Evolutionary conservation across 176 grass and related monocot genomes (phyloP).

Genomic region (Oryza meyeriana): DNA sequence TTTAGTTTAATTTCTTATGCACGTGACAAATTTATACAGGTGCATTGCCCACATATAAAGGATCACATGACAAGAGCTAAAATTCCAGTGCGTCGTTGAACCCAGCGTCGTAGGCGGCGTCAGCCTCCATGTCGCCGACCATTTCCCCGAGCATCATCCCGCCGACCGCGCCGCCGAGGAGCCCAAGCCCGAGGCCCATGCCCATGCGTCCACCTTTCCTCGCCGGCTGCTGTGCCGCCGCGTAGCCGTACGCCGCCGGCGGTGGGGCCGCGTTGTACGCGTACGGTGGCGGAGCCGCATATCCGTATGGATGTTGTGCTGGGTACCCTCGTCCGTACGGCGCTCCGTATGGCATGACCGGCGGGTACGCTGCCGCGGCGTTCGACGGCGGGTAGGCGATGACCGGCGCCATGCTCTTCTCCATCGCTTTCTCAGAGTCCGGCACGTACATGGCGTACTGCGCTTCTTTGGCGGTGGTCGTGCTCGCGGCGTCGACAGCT

Average conservation of each 20-base stretch:
- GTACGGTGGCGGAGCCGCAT: slow-evolving; percentile 18
- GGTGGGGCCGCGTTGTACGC: slow-evolving; percentile 24
- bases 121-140: slow-evolving; percentile 12
- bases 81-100: slow-evolving; percentile 32
- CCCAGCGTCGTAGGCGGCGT: slow-evolving; percentile 26
- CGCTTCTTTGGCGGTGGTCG: background rate
- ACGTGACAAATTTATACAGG: slow-evolving; percentile 21
- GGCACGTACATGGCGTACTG: slow-evolving; percentile 11
- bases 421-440: background rate
- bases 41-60: background rate
- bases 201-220: slow-evolving; percentile 18
- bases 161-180: slow-evolving; percentile 33
- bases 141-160: slow-evolving; percentile 40
- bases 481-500: background rate
- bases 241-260: slow-evolving; percentile 41
- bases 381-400: slow-evolving; percentile 27
- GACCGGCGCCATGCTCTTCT: background rate
- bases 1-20: background rate
- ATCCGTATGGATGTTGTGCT: slow-evolving; percentile 15
- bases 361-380: background rate
- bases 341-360: slow-evolving; percentile 15
- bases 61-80: slow-evolving; percentile 1
- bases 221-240: background rate
- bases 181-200: slow-evolving; percentile 32
- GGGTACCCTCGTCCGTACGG: slow-evolving; percentile 29